Evolutionary conservation across 306 rosid genomes (phyloP).

Genomic region (Astragalus glycyphyllos): DNA sequence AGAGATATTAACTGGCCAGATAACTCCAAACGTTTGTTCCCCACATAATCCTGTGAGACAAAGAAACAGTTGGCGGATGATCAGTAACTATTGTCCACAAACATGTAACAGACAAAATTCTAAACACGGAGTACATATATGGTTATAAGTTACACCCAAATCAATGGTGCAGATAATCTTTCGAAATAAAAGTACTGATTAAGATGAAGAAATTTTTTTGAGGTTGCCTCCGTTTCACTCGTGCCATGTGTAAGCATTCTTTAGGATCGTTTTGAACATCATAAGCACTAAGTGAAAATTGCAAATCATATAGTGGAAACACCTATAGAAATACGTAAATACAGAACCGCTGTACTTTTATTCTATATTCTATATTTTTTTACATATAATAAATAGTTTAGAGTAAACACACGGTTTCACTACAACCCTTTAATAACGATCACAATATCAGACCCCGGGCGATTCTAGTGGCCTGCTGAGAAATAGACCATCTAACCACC

Average conservation of each 20-base stretch:
- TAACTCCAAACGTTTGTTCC: slow-evolving; percentile 91
- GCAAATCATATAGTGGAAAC: background rate
- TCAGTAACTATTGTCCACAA: slow-evolving; percentile 25
- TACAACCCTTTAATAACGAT: background rate
- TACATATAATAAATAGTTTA: background rate
- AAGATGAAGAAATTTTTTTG: background rate
- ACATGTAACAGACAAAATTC: background rate
- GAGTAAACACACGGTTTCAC: background rate
- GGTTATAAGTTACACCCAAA: background rate
- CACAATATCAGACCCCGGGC: background rate
- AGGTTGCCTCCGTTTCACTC: background rate
- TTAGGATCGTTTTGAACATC: background rate
- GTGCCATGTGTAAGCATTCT: background rate
- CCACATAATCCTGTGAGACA: slow-evolving; percentile 81
- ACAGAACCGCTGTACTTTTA: background rate
- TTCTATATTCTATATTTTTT: background rate
- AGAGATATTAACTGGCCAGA: slow-evolving; percentile 91
- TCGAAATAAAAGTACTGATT: slow-evolving; percentile 8
- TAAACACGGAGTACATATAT: background rate
- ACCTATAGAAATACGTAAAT: slow-evolving; percentile 36
- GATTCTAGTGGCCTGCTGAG: background rate
- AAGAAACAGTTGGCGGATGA: slow-evolving; percentile 31
- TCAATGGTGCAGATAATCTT: background rate
- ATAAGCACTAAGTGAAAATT: slow-evolving; percentile 5
- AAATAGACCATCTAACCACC: background rate